Evolutionary conservation across 805 yeast genomes (phyloP), one percentile per base, ranked within the genome.

Genomic region (Phaffomyces antillensis): DNA sequence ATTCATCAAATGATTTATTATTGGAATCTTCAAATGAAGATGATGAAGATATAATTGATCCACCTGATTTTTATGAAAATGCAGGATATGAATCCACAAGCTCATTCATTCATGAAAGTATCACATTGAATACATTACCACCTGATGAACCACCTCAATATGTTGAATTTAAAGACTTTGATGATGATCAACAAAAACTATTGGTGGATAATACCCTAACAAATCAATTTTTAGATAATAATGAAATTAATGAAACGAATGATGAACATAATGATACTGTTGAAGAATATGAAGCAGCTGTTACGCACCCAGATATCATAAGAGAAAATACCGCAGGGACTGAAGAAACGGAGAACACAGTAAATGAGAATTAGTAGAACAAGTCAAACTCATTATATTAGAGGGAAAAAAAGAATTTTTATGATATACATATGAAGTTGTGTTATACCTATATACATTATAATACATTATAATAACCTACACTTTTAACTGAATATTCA

Each of bases 1-100:
- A 81, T 48, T 88, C 82, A 55, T 80, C 78, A 38, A 80, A 81
- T 40, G 96, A 89, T 60, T 79, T 89, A 4, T 62, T 90, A 42
- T 64, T 90, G 25, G 96, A 84, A 56, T 64, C 81, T 42, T 58
- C 63, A 72, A 64, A 59, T 43, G 61, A 58, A 25, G 66, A 59
- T 37, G 59, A 55, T 26, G 56, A 51, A 12, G 58, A 55, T 6
- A 48, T 52, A 7, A 39, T 51, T 11, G 50, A 58, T 11, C 55
- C 55, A 3, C 59, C 60, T 3, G 55, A 52, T 15, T 54, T 53
- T 24, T 57, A 52, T 28, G 59, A 57, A 11, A 53, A 49, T 50
- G 44, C 43, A 40, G 47, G 60, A 39, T 50, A 53, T 52, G 24
- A 54, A 49, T 41, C 70, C 1, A 44, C 68, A 60, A 16, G 44